Evolutionary conservation across 2,329 filamentous ascomycete genomes (phyloP).

Genomic region (Xylariaceae sp.): DNA sequence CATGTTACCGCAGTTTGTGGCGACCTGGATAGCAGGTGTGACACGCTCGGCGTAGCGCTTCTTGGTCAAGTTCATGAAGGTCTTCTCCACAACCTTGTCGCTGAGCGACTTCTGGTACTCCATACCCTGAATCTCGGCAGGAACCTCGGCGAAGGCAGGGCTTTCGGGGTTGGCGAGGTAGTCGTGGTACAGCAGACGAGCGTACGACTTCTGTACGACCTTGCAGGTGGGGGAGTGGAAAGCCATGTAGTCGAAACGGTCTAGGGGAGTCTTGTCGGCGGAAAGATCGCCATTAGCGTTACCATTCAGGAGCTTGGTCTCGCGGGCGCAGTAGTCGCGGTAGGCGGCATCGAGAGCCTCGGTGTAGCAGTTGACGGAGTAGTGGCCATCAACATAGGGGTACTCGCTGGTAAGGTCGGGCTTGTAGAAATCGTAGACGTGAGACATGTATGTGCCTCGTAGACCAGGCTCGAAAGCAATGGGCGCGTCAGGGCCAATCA

Average conservation of each 20-base stretch:
- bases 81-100: constrained; percentile 81
- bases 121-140: constrained; percentile 70
- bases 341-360: constrained; percentile 77
- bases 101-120: constrained; percentile 73
- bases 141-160: constrained; percentile 66
- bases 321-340: constrained; percentile 71
- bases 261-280: constrained; percentile 57
- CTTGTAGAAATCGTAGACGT: constrained; percentile 89
- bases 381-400: constrained; percentile 78
- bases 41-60: constrained; percentile 78
- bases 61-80: constrained; percentile 78
- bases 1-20: constrained; percentile 69
- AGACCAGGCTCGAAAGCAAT: constrained; percentile 73
- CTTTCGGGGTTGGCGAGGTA: constrained; percentile 66
- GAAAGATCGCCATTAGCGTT: constrained; percentile 43
- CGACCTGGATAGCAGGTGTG: constrained; percentile 65
- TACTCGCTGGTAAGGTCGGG: constrained; percentile 83
- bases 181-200: constrained; percentile 79
- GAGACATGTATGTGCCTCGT: constrained; percentile 73
- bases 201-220: constrained; percentile 79
- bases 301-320: constrained; percentile 54
- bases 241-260: constrained; percentile 76
- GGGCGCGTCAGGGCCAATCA: constrained; percentile 73
- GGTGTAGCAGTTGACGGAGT: constrained; percentile 75
- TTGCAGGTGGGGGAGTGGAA: constrained; percentile 88